Conservation (phyloP, 495 filamentous ascomycete genomes). For the Bathelium albidoporum region DNA sequence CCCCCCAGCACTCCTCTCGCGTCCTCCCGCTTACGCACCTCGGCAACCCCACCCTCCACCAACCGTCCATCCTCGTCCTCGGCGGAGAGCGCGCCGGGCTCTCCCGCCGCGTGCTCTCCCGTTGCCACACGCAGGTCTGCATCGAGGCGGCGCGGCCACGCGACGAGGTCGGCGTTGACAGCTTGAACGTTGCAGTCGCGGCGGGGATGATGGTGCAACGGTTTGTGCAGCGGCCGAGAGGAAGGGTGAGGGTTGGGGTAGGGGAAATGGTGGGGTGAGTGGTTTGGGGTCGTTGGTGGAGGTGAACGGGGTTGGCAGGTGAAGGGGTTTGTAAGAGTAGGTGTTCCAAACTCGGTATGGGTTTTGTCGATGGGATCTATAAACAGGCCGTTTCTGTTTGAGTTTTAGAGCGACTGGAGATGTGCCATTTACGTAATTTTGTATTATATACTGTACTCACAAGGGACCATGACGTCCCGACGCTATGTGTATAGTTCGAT, state of each 20-base stretch:
- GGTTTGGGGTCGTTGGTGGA: neutral
- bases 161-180: slow-evolving; percentile 50
- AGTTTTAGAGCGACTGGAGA: too few relatives aligned
- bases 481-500: too few relatives aligned
- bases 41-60: neutral
- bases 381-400: too few relatives aligned
- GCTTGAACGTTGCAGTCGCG: slow-evolving; percentile 83
- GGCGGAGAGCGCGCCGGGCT: slow-evolving; percentile 78
- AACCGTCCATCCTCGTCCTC: slow-evolving; percentile 27
- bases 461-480: too few relatives aligned
- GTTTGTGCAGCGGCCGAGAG: slow-evolving; percentile 39
- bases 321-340: too few relatives aligned
- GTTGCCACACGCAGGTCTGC: slow-evolving; percentile 51
- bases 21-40: neutral
- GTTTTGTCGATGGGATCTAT: too few relatives aligned
- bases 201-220: slow-evolving; percentile 61
- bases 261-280: neutral
- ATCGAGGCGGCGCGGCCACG: slow-evolving; percentile 38
- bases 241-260: neutral
- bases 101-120: slow-evolving; percentile 44
- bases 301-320: too few relatives aligned
- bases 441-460: too few relatives aligned
- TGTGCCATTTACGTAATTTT: too few relatives aligned
- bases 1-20: neutral
- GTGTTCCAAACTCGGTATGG: too few relatives aligned